Conservation (phyloP, 2,329 filamentous ascomycete genomes). For the Dichotomopilus funicola region DNA sequence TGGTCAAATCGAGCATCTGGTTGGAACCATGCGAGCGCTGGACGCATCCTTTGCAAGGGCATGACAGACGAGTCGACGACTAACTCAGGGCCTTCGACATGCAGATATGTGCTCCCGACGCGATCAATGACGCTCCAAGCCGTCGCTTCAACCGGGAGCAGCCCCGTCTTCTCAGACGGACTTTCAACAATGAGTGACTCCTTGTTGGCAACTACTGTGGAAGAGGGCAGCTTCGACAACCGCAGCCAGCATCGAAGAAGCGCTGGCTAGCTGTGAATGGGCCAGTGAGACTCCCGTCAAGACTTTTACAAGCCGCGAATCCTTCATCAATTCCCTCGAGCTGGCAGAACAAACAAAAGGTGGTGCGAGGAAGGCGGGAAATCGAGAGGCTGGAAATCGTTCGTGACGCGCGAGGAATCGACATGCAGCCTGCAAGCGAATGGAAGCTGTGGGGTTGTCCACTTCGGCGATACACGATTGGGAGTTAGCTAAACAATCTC, state of each 20-base stretch:
- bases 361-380: slow-evolving; percentile 18
- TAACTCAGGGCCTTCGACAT: too few relatives aligned
- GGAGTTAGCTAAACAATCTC: not conserved
- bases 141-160: too few relatives aligned
- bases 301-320: slow-evolving; percentile 13
- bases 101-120: too few relatives aligned
- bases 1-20: not conserved
- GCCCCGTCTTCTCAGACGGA: too few relatives aligned
- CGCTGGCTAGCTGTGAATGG: too few relatives aligned
- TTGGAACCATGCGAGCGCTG: slow-evolving; percentile 1
- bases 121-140: too few relatives aligned
- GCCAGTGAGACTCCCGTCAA: too few relatives aligned
- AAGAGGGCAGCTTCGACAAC: too few relatives aligned
- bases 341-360: slow-evolving; percentile 16
- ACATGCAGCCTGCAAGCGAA: slow-evolving; percentile 15
- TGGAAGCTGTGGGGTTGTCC: slow-evolving; percentile 1
- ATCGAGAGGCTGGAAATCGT: slow-evolving; percentile 23
- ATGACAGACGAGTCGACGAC: too few relatives aligned
- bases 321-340: slow-evolving; percentile 2
- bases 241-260: too few relatives aligned
- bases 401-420: slow-evolving; percentile 12
- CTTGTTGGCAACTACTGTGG: too few relatives aligned
- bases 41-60: slow-evolving; percentile 6
- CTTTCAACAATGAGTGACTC: too few relatives aligned
- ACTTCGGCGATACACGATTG: not conserved